Evolutionary conservation across 306 rosid species (phyloP).

Genomic region (Carpinus viminea): DNA sequence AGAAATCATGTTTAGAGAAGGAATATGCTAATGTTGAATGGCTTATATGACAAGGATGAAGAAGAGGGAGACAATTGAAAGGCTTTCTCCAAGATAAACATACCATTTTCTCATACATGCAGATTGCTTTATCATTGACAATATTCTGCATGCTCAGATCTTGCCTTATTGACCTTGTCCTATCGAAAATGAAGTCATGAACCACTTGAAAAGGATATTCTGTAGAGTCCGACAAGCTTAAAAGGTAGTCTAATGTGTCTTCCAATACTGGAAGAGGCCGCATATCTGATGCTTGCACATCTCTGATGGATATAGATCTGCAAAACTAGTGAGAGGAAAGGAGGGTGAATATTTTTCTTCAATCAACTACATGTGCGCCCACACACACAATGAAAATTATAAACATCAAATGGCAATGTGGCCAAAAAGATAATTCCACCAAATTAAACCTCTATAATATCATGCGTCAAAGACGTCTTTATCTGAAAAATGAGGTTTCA

Average conservation of each 20-base stretch:
- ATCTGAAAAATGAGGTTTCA: no score
- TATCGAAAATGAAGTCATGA: conserved; percentile 85
- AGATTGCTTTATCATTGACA: conserved; percentile 53
- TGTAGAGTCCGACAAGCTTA: conserved; percentile 53
- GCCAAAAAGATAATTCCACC: neutral
- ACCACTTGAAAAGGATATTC: conserved; percentile 74
- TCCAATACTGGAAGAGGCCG: conserved; percentile 80
- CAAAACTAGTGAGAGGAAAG: conserved; percentile 59
- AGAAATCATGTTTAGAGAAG: neutral
- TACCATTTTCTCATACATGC: conserved; percentile 83
- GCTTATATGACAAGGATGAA: conserved; percentile 19
- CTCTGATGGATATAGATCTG: conserved; percentile 72
- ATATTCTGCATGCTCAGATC: conserved; percentile 88
- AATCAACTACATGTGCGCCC: neutral
- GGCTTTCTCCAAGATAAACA: conserved; percentile 21
- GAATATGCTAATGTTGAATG: neutral
- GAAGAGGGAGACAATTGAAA: conserved; percentile 6
- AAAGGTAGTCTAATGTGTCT: conserved; percentile 62
- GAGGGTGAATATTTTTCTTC: conserved; percentile 17
- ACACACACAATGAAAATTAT: neutral
- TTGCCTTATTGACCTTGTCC: conserved; percentile 92
- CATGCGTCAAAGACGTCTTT: neutral
- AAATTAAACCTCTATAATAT: neutral
- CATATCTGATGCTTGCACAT: conserved; percentile 67
- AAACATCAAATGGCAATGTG: neutral